Base-by-base conservation (phyloP, 768 basidiomycete genomes). In the Psilocybe cyanescens region DNA sequence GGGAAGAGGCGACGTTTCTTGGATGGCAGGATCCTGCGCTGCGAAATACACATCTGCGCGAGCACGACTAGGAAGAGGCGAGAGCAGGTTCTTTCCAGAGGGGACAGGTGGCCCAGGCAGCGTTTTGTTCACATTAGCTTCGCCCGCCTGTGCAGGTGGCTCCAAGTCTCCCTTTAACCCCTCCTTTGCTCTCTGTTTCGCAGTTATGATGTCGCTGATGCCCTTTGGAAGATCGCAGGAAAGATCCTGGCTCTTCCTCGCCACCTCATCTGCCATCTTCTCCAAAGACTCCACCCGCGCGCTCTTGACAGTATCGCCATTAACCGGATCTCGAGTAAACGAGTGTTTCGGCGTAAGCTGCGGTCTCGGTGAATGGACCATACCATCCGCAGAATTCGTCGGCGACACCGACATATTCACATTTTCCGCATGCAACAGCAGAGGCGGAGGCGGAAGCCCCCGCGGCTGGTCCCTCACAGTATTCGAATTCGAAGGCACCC, bases 281-380 rank as follows among this genome's bases (percentile, higher is more conserved):
- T 94, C 92, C 55, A 94, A 78, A 62, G 81, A 78, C 60, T 85
- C 84, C 6, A 94, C 90, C n/a, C 85, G 74, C 60, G 85, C 81
- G 67, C 83, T 84, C 75, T 80, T 85, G 31, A 76, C 68, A 24
- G 81, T 55, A 2, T 78, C 72, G 8, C 72, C 70, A 19, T 75
- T 71, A 33, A 79, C 70, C 1, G 78, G 76, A 55, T 81, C 78
- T 6, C 73, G 71, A 9, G 79, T 71, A 59, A 80, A 85, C 0
- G 86, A 84, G 45, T 80, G 79, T 64, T 88, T 89, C 5, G 90
- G 89, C 0, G 89, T 90, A 16, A 84, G 79, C 55, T 88, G 76
- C 0, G 91, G 91, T 7, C 88, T 84, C 3, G 92, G 91, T 0
- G 90, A 90, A 62, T 84, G 78, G 1, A 83, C 67, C 6, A 79